Conservation (phyloP, 345 rosid species). For the Raphanus raphanistrum region DNA sequence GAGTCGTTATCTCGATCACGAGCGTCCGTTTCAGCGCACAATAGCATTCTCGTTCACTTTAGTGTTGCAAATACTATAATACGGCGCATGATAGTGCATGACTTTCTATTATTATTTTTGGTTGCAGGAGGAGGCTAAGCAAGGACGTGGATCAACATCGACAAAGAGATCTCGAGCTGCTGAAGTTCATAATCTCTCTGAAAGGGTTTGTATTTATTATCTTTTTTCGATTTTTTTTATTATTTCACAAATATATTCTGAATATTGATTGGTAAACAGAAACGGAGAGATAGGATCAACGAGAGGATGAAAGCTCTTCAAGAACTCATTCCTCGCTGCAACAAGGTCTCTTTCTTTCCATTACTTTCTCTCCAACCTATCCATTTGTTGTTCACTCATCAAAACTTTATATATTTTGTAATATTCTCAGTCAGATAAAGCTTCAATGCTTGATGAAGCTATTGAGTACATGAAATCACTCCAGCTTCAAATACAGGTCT, state of each 20-base stretch:
- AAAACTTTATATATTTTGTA: background rate
- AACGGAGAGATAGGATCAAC: conserved; percentile 79
- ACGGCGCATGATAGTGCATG: conserved; percentile 7
- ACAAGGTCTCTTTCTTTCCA: conserved; percentile 31
- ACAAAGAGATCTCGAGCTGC: conserved; percentile 87
- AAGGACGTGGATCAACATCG: conserved; percentile 58
- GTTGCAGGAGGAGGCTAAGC: conserved; percentile 50
- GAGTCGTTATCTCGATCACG: conserved; percentile 15
- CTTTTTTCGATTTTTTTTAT: background rate
- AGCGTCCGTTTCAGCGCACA: conserved; percentile 1
- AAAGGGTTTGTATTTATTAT: conserved; percentile 59
- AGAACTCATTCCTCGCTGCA: conserved; percentile 48
- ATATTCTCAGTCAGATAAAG: conserved; percentile 39
- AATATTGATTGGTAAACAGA: conserved; percentile 49
- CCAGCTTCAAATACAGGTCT: conserved; percentile 43
- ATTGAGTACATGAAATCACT: conserved; percentile 43
- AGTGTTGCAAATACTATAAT: no score
- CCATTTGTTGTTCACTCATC: background rate
- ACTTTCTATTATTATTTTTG: background rate
- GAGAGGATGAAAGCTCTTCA: conserved; percentile 80
- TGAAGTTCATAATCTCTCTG: conserved; percentile 93
- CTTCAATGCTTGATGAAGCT: conserved; percentile 45
- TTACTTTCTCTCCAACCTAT: background rate
- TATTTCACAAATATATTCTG: conserved; percentile 37
- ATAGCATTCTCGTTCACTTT: background rate